Percentiles rank a stretch among this genome's conserved stretches.
Evolutionary conservation across 345 rosid species (phyloP).

Genomic region (Toxicodendron radicans): DNA sequence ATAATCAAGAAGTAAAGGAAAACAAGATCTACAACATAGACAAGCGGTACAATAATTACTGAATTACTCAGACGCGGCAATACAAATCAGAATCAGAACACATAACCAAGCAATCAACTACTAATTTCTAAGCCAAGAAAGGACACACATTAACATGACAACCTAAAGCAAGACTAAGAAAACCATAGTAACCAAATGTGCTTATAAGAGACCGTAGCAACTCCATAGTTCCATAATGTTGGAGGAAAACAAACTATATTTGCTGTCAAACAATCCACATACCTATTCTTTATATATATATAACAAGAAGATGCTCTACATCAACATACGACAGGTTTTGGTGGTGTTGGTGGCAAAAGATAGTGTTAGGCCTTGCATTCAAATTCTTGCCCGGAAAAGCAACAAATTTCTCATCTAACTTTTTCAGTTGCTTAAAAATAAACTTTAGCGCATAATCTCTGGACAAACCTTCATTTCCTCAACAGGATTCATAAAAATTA

Average conservation of each 20-base stretch:
- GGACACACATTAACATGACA: too few species aligned
- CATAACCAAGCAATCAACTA: not conserved
- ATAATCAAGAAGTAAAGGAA: not conserved
- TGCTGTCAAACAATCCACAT: not conserved
- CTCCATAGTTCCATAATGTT: too few species aligned
- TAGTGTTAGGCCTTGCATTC: not conserved
- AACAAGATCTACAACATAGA: not conserved
- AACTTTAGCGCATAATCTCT: not conserved
- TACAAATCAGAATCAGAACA: not conserved
- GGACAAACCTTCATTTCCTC: not conserved
- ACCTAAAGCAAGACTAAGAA: too few species aligned
- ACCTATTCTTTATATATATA: too few species aligned
- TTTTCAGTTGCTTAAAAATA: not conserved
- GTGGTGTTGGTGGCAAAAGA: not conserved
- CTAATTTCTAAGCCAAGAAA: not conserved
- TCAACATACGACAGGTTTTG: not conserved
- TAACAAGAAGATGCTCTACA: not conserved
- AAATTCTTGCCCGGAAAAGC: not conserved
- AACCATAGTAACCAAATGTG: too few species aligned
- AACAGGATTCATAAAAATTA: not conserved
- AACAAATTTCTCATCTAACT: too few species aligned
- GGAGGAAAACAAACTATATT: too few species aligned
- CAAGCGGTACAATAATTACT: not conserved
- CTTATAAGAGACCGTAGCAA: too few species aligned
- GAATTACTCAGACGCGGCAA: not conserved